Conservation (phyloP, 208 protist species). For the Wallacemonas sp. region DNA sequence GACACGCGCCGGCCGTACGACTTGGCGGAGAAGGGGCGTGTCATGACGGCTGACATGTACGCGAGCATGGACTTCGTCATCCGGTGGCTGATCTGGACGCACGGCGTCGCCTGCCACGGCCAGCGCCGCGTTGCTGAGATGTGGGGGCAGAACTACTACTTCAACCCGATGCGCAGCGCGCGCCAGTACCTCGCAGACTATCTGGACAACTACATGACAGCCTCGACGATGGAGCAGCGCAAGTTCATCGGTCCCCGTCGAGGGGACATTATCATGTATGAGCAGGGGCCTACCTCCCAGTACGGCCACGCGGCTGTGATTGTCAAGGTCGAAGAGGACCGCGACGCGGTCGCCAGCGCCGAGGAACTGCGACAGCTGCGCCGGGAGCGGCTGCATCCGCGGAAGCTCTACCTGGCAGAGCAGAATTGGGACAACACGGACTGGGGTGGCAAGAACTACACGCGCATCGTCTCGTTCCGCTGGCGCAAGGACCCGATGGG, state of each 20-base stretch:
- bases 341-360: constrained; percentile 35
- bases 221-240: constrained; percentile 30
- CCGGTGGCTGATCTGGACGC: constrained; percentile 48
- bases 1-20: constrained; percentile 41
- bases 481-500: constrained; percentile 34
- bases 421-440: constrained; percentile 62
- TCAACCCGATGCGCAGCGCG: constrained; percentile 33
- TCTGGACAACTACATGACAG: constrained; percentile 45
- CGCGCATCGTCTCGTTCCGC: constrained; percentile 42
- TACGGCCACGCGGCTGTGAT: constrained; percentile 58
- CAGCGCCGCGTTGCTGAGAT: constrained; percentile 27
- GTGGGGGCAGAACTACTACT: constrained; percentile 40
- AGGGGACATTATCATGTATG: constrained; percentile 51
- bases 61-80: constrained; percentile 43
- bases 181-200: constrained; percentile 40
- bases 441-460: constrained; percentile 60
- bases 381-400: constrained; percentile 43
- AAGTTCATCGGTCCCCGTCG: constrained; percentile 44
- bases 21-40: constrained; percentile 23
- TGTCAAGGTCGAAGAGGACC: constrained; percentile 58
- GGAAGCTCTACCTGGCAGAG: constrained; percentile 65
- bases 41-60: constrained; percentile 49
- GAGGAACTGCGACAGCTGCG: constrained; percentile 34
- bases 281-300: not conserved
- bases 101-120: constrained; percentile 30